Percentiles rank a stretch among this genome's conserved stretches.
These are phyloP conservation scores for Daldinia sp. DNA, from an alignment of 2,329 filamentous ascomycete species.

Conservation along the genomic window DNA sequence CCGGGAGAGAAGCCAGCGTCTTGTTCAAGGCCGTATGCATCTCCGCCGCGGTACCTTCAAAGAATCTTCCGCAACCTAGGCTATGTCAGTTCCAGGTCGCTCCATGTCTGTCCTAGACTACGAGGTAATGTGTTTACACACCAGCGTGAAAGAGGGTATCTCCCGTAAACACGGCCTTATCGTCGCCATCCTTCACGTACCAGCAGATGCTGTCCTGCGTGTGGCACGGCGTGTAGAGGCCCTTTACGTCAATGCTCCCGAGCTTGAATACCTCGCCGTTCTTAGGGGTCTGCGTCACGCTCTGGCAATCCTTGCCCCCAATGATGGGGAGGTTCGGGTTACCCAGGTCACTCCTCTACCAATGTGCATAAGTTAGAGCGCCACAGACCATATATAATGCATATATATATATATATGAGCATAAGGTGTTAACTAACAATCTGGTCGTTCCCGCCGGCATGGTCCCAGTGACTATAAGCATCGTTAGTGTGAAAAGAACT, in stretches of 20 bases:
- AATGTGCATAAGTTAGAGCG: constrained; percentile 12
- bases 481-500: constrained; percentile 15
- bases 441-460: constrained; percentile 90
- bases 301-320: constrained; percentile 86
- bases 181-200: constrained; percentile 82
- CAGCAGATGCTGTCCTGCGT: constrained; percentile 99
- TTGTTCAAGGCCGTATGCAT: constrained; percentile 96
- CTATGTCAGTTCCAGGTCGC: constrained; percentile 18
- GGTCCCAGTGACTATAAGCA: constrained; percentile 84
- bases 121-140: constrained; percentile 51
- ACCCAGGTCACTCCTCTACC: constrained; percentile 58
- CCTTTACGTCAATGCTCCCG: constrained; percentile 84
- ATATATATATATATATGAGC: not conserved
- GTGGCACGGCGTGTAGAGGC: constrained; percentile 96
- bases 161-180: constrained; percentile 89
- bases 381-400: not conserved
- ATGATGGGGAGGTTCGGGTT: constrained; percentile 79
- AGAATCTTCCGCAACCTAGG: constrained; percentile 91
- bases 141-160: constrained; percentile 96
- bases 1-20: constrained; percentile 81
- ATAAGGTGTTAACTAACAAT: constrained; percentile 66
- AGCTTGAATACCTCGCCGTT: constrained; percentile 85
- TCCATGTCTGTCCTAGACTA: not conserved
- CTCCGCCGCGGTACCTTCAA: constrained; percentile 88
- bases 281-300: constrained; percentile 80